Base-by-base conservation (phyloP, 441 rosid species). In the Syzygium malaccense region DNA sequence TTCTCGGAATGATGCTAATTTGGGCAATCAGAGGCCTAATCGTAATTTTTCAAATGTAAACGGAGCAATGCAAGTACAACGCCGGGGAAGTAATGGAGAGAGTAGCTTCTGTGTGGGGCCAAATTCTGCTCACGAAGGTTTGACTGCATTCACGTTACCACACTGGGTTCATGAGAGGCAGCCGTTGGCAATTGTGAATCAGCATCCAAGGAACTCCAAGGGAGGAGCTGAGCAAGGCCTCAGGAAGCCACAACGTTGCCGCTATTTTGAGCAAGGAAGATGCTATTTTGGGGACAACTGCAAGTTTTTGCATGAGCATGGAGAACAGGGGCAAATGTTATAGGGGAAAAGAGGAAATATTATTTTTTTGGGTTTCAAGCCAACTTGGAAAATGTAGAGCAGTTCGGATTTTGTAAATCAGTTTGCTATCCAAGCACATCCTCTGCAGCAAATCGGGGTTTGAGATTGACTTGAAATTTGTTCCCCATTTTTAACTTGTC, bases 211-310 rank as follows among this genome's bases (percentile, higher is more conserved):
- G 56, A 85, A 53, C 89, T 83, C 15, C 87, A 75, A 14, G 85
- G 91, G 48, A 57, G 86, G 58, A 30, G n/a, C 86, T 3, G n/a
- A 55, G 79, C 92, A 58, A 87, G 87, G 86, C 86, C 57, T 37
- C 60, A 62, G 71, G 79, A 68, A 85, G 33, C 89, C 78, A 41
- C 90, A 91, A 86, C 80, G 75, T 4, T 95, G 96, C 91, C 90
- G 88, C 55, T 88, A 91, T 86, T 92, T 91, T 92, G 90, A 92
- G 54, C 89, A 85, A 91, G 95, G 97, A 90, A 93, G 94, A 89
- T 95, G 96, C 92, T 51, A 88, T 55, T 92, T 64, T 89, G 93
- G 95, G 48, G 93, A 93, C 85, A 91, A 92, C 6, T 94, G 96
- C 92, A 95, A 93, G 87, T 95, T 92, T 89, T 86, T 91, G 91